Base-by-base conservation (phyloP, 352 stramenopile species). In the Saprolegnia diclina region DNA sequence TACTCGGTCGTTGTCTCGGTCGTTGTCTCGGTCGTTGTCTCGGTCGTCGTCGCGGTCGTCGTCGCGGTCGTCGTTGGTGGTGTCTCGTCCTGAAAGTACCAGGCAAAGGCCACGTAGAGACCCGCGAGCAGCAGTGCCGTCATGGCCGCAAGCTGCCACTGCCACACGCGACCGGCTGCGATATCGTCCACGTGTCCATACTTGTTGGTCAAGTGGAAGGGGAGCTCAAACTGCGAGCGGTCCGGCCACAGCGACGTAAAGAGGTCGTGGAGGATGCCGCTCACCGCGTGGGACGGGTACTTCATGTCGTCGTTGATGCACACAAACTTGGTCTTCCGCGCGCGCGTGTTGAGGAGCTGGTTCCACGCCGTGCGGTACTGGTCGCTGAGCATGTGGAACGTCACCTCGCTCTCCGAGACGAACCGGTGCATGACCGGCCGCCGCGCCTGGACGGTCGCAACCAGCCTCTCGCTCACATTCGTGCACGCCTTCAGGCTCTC, bases 271-370 rank as follows among this genome's bases (percentile, higher is more conserved):
- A 98, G 73, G 55, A 94, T 94, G 68, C 93, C 81, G 53, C 80
- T 82, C 24, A 97, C 79, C 7, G 83, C 72, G 19, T 73, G 71
- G n/a, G 90, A 90, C 63, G 91, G 88, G 55, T 83, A 79, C 68
- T 96, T 84, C 85, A 98, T 97, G 77, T 98, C 89, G 80, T 98
- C 94, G 74, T 98, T 98, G 71, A 98, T 92, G 74, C 94, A 98
- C 24, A 98, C 90, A 69, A 98, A 98, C 80, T 98, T 98, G 56
- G 89, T 92, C 26, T 92, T 87, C 11, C 89, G 79, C 54, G 86
- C 87, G 44, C 94, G 87, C 56, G 96, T 95, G 65, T 86, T 90
- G 68, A 98, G 86, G 75, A 98, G 90, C 78, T 98, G 88, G 64
- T 88, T 87, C 80, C 87, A 91, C 44, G 93, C 95, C 52, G 88